Conservation (phyloP, 1,139 yeast species). For the Nakaseomyces sp. region DNA sequence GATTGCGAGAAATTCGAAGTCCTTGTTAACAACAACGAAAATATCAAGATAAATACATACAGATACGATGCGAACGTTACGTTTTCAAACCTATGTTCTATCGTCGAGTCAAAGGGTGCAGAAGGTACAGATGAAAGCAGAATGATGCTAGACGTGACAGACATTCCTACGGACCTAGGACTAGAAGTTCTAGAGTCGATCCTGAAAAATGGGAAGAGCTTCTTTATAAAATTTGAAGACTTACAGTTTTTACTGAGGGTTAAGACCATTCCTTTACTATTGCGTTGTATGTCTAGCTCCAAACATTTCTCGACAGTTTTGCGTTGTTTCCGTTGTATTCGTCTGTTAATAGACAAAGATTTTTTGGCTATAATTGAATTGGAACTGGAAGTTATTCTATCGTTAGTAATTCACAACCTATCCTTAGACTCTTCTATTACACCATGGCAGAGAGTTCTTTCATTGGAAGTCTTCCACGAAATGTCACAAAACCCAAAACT, state of each 20-base stretch:
- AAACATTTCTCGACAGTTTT: conserved; percentile 60
- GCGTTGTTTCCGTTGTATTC: conserved; percentile 64
- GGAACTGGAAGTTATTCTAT: conserved; percentile 73
- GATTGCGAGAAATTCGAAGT: conserved; percentile 30
- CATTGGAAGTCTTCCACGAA: conserved; percentile 61
- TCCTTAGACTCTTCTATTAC: conserved; percentile 42
- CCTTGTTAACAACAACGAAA: conserved; percentile 39
- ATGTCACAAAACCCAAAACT: conserved; percentile 49
- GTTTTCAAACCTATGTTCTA: conserved; percentile 60
- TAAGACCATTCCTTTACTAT: conserved; percentile 63
- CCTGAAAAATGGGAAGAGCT: conserved; percentile 42
- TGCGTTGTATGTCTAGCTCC: conserved; percentile 49
- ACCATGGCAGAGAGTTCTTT: conserved; percentile 62
- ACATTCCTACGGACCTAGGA: conserved; percentile 58
- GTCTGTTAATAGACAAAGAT: conserved; percentile 52
- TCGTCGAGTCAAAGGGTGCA: conserved; percentile 40
- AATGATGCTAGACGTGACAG: conserved; percentile 41
- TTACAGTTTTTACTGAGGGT: conserved; percentile 56
- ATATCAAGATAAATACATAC: conserved; percentile 39
- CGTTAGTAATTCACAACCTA: conserved; percentile 61
- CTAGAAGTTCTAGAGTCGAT: conserved; percentile 71
- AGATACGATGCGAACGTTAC: conserved; percentile 64
- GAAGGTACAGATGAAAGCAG: conserved; percentile 34
- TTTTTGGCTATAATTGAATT: conserved; percentile 49
- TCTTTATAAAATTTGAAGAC: conserved; percentile 55